phyloP scores from a whole-genome alignment of 495 filamentous ascomycete genomes.

The Pseudoneurospora amorphoporcata region DNA sequence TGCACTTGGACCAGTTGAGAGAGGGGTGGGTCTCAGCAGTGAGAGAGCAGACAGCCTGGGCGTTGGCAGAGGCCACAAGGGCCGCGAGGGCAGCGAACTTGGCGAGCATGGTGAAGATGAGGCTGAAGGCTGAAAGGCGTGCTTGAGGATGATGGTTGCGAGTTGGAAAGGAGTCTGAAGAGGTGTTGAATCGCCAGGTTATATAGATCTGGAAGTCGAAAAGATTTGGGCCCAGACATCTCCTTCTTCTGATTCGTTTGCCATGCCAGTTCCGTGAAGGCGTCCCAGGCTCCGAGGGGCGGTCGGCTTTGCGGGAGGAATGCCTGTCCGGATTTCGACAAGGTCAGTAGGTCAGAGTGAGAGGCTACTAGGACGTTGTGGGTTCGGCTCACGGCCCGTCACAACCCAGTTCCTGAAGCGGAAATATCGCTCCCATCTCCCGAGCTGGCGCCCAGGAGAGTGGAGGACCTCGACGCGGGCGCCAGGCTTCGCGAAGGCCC shows the following conservation, averaged over 20 bases:
- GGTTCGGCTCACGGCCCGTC: constrained; percentile 22
- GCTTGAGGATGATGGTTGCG: constrained; percentile 13
- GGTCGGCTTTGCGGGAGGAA: constrained; percentile 1
- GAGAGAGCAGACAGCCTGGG: constrained; percentile 49
- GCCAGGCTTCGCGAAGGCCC: background rate
- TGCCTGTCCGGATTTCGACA: background rate
- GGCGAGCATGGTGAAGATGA: constrained; percentile 18
- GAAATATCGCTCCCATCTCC: constrained; percentile 4
- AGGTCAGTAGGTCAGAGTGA: constrained; percentile 2
- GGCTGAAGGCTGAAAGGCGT: constrained; percentile 10
- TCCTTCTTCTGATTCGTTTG: background rate
- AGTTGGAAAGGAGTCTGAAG: constrained; percentile 4
- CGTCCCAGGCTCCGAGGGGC: constrained; percentile 9
- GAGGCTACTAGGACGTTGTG: background rate
- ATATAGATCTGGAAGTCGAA: constrained; percentile 12
- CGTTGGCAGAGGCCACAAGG: constrained; percentile 32
- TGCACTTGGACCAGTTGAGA: constrained; percentile 48
- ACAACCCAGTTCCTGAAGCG: constrained; percentile 6
- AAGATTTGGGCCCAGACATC: background rate
- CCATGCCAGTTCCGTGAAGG: constrained; percentile 1
- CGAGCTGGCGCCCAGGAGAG: background rate
- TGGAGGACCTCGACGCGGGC: background rate
- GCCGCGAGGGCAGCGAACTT: constrained; percentile 29
- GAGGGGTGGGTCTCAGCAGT: constrained; percentile 47
- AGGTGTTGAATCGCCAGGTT: constrained; percentile 5